Evolutionary conservation across 169 alveolate species (phyloP).

Genomic region (Haemoproteus tartakovskyi): DNA sequence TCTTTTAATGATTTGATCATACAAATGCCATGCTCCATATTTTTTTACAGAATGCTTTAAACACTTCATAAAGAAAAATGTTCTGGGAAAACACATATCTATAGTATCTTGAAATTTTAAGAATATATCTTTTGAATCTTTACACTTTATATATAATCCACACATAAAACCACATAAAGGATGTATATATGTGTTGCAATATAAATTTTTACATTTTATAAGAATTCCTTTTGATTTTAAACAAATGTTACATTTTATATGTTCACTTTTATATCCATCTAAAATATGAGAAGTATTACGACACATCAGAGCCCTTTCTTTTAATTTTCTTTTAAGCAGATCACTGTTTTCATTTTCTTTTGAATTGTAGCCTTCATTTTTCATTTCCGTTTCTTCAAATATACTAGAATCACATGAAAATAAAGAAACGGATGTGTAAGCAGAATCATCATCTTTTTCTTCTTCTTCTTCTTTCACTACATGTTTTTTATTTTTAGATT

Average conservation of each 20-base stretch:
- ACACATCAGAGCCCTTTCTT: too few species aligned
- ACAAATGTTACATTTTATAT: slow-evolving; percentile 21
- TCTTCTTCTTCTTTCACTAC: too few species aligned
- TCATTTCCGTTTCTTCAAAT: too few species aligned
- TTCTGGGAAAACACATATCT: slow-evolving; percentile 56
- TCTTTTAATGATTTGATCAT: slow-evolving; percentile 33
- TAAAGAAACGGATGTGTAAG: too few species aligned
- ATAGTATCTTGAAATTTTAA: slow-evolving; percentile 29
- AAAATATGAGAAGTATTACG: slow-evolving; percentile 5
- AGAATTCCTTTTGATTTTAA: slow-evolving; percentile 36
- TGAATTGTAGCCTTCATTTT: too few species aligned
- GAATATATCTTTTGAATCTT: slow-evolving; percentile 46
- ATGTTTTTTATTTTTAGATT: too few species aligned
- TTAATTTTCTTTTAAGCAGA: too few species aligned
- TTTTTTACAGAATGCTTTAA: slow-evolving; percentile 39
- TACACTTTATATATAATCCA: slow-evolving; percentile 46
- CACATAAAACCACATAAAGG: slow-evolving; percentile 62
- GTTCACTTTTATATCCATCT: slow-evolving; percentile 18
- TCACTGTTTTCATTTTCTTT: too few species aligned
- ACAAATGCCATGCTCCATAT: slow-evolving; percentile 19
- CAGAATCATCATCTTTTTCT: too few species aligned
- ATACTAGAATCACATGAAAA: too few species aligned
- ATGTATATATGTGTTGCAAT: slow-evolving; percentile 23
- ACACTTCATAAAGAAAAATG: slow-evolving; percentile 33
- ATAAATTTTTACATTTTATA: slow-evolving; percentile 17